A percentile compares a stretch with the other conserved stretches of the same genome.
These are phyloP conservation scores for Penicillium sp. DNA, from an alignment of 2,329 filamentous ascomycete species.

Conservation along the genomic window DNA sequence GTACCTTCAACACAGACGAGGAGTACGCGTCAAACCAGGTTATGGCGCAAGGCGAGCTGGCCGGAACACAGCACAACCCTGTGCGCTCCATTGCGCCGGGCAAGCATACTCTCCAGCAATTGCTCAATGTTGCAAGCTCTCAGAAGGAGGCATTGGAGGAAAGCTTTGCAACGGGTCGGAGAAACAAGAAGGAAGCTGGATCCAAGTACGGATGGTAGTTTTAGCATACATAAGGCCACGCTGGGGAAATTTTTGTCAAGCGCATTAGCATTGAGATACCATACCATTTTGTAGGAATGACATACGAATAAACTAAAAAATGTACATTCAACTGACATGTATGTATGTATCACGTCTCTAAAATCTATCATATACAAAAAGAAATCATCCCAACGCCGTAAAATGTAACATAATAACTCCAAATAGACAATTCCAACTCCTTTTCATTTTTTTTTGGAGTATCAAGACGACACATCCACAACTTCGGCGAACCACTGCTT, in stretches of 20 bases:
- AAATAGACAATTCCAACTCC: conserved; percentile 16
- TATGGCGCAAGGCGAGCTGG: conserved; percentile 57
- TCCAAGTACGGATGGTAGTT: conserved; percentile 77
- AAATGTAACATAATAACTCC: conserved; percentile 23
- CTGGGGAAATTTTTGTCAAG: neutral
- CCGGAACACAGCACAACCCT: conserved; percentile 68
- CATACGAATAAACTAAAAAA: neutral
- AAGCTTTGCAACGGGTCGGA: conserved; percentile 78
- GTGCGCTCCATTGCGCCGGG: conserved; percentile 79
- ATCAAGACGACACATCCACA: conserved; percentile 47
- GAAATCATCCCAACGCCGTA: conserved; percentile 10
- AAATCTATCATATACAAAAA: conserved; percentile 18
- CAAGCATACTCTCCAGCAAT: conserved; percentile 84
- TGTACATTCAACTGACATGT: conserved; percentile 7
- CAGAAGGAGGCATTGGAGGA: conserved; percentile 89
- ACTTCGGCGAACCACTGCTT: conserved; percentile 92
- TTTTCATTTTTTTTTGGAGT: conserved; percentile 17
- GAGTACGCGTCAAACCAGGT: conserved; percentile 86
- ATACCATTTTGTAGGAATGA: conserved; percentile 4
- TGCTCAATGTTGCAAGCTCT: conserved; percentile 77
- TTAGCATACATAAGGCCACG: neutral
- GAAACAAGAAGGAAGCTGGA: conserved; percentile 78
- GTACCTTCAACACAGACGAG: conserved; percentile 84
- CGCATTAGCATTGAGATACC: conserved; percentile 16
- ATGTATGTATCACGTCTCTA: conserved; percentile 2